Evolutionary conservation across 2,329 filamentous ascomycete species (phyloP).

Genomic region (Apiospora marii): DNA sequence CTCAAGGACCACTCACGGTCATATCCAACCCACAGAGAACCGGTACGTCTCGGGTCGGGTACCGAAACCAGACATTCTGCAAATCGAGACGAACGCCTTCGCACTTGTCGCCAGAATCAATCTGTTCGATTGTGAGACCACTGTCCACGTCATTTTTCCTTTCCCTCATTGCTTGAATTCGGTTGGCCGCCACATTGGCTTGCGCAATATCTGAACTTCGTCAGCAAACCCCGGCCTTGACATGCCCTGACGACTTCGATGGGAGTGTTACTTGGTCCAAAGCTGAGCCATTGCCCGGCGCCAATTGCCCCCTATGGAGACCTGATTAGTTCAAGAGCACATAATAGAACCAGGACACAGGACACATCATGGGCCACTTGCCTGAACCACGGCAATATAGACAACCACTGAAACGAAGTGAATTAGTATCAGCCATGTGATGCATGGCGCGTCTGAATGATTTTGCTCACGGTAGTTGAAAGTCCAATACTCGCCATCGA

Average conservation of each 20-base stretch:
- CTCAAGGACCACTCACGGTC: slow-evolving; percentile 42
- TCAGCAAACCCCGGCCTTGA: neutral
- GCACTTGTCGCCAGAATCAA: slow-evolving; percentile 47
- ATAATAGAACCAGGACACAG: neutral
- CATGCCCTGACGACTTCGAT: neutral
- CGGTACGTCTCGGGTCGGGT: slow-evolving; percentile 63
- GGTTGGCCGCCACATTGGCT: slow-evolving; percentile 64
- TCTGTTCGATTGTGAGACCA: slow-evolving; percentile 41
- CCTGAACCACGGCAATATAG: slow-evolving; percentile 68
- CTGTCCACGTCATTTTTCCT: slow-evolving; percentile 43
- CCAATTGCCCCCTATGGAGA: slow-evolving; percentile 60
- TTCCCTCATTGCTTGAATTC: slow-evolving; percentile 59
- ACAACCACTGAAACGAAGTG: slow-evolving; percentile 52
- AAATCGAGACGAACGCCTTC: slow-evolving; percentile 64
- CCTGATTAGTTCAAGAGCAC: slow-evolving; percentile 25
- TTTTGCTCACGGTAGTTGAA: slow-evolving; percentile 51
- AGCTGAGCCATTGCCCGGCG: slow-evolving; percentile 72
- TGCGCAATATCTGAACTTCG: slow-evolving; percentile 57
- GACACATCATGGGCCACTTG: neutral
- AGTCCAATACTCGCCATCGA: slow-evolving; percentile 55
- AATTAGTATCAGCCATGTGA: neutral
- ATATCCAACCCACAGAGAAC: slow-evolving; percentile 69
- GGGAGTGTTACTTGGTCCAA: slow-evolving; percentile 58
- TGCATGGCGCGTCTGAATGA: neutral
- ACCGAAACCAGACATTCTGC: slow-evolving; percentile 65